These are phyloP conservation scores for Chalciporus piperatus DNA, from an alignment of 768 basidiomycete species.

Conservation along the genomic window DNA sequence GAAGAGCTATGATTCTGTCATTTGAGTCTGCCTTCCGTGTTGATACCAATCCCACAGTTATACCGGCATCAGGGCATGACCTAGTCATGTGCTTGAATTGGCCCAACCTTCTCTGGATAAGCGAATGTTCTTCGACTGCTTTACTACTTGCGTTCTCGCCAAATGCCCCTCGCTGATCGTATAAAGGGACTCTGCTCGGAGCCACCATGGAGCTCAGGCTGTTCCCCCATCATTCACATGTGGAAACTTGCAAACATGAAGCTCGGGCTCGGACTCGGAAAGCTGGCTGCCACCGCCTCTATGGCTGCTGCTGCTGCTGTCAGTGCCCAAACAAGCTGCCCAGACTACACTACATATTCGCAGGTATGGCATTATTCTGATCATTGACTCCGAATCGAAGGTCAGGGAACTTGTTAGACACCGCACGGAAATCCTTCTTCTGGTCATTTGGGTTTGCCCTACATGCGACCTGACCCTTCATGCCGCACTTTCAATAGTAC, in stretches of 20 bases:
- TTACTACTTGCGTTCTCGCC: not conserved
- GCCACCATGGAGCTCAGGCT: conserved; percentile 5
- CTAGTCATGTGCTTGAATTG: too few relatives aligned
- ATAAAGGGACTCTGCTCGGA: conserved; percentile 3
- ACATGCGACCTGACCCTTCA: conserved; percentile 64
- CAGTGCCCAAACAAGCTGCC: conserved; percentile 41
- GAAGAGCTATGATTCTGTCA: too few relatives aligned
- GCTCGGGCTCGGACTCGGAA: conserved; percentile 27
- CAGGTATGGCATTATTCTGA: conserved; percentile 35
- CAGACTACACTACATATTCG: conserved; percentile 61
- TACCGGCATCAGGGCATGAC: too few relatives aligned
- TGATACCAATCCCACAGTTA: too few relatives aligned
- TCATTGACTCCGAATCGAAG: not conserved
- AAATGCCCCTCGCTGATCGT: conserved; percentile 9
- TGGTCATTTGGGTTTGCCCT: conserved; percentile 63
- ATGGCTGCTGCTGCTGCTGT: conserved; percentile 21
- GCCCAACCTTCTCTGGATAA: too few relatives aligned
- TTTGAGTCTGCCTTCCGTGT: too few relatives aligned
- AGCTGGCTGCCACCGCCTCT: conserved; percentile 19
- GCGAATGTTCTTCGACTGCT: too few relatives aligned
- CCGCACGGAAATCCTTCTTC: conserved; percentile 59
- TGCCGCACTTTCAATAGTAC: conserved; percentile 78
- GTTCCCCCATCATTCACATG: not conserved
- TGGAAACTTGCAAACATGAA: conserved; percentile 12
- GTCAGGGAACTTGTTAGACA: conserved; percentile 32